Evolutionary conservation across 176 grass and related monocot genomes (phyloP).

Genomic region (Aegilops longissima): DNA sequence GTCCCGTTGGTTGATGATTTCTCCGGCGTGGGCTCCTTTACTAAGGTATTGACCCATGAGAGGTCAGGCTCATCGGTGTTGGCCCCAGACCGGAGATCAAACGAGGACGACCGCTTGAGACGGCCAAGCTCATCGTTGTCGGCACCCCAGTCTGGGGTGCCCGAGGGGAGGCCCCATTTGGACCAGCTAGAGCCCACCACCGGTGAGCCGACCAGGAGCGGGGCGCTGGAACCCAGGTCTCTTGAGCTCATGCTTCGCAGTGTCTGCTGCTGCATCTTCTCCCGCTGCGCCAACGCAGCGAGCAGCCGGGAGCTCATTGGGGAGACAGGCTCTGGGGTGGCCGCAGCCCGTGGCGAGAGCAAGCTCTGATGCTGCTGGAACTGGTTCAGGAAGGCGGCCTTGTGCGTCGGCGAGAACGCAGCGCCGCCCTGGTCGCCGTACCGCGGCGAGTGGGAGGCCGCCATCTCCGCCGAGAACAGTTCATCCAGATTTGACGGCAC

Average conservation of each 20-base stretch:
- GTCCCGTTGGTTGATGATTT: constrained; percentile 17
- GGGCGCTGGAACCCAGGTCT: constrained; percentile 38
- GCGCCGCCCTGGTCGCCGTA: constrained; percentile 39
- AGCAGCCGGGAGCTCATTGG: constrained; percentile 59
- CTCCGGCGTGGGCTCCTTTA: constrained; percentile 57
- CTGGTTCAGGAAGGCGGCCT: constrained; percentile 46
- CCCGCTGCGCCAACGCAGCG: constrained; percentile 38
- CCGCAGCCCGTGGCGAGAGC: constrained; percentile 38
- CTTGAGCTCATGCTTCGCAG: constrained; percentile 73
- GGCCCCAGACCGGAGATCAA: constrained; percentile 41
- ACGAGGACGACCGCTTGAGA: constrained; percentile 61
- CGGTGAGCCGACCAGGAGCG: constrained; percentile 41
- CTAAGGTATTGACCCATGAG: constrained; percentile 67
- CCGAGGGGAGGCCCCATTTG: constrained; percentile 52
- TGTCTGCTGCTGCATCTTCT: constrained; percentile 69
- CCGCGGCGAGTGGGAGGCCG: constrained; percentile 36
- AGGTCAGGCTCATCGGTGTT: constrained; percentile 57
- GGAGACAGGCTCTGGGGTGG: constrained; percentile 43
- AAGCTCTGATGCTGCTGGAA: constrained; percentile 66
- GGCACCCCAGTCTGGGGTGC: constrained; percentile 53
- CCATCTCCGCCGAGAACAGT: constrained; percentile 47
- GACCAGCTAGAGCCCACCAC: constrained; percentile 51
- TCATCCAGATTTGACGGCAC: constrained; percentile 57
- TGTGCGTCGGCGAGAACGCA: constrained; percentile 43
- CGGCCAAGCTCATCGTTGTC: constrained; percentile 57